These are phyloP conservation scores for Cardamine occulta DNA, from an alignment of 345 rosid species.

Conservation along the genomic window DNA sequence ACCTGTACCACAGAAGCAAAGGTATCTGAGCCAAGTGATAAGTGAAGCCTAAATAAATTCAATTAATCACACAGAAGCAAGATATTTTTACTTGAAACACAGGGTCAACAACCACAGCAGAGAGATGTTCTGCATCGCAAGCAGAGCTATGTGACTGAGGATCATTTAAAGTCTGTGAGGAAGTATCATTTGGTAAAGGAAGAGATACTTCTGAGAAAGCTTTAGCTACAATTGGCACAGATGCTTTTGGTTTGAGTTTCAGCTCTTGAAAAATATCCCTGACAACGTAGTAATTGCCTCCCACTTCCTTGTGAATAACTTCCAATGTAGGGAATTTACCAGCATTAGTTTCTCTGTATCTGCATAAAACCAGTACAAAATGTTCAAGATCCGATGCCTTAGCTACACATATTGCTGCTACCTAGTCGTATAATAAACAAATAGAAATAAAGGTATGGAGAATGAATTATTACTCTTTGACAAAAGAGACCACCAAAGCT, in stretches of 20 bases:
- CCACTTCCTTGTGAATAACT: conserved; percentile 17
- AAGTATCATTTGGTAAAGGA: conserved; percentile 2
- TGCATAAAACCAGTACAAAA: background rate
- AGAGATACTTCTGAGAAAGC: conserved; percentile 22
- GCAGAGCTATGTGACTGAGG: conserved; percentile 6
- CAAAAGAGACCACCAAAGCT: conserved; percentile 30
- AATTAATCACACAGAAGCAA: conserved; percentile 4
- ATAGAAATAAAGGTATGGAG: background rate
- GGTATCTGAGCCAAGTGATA: conserved; percentile 1
- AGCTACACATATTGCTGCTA: background rate
- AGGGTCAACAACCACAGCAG: conserved; percentile 18
- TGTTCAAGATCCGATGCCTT: background rate
- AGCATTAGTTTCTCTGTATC: conserved; percentile 41
- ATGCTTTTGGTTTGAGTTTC: conserved; percentile 20
- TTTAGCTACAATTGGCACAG: conserved; percentile 18
- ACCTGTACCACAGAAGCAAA: conserved; percentile 22
- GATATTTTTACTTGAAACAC: conserved; percentile 16
- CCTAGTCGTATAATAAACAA: background rate
- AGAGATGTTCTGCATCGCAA: background rate
- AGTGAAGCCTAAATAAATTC: background rate
- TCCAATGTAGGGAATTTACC: conserved; percentile 23
- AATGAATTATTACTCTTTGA: conserved; percentile 28
- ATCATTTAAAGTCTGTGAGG: conserved; percentile 18
- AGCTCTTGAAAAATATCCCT: conserved; percentile 37
- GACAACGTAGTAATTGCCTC: conserved; percentile 21